A percentile compares a stretch with the other conserved stretches of the same genome.
Conservation (phyloP, 2,329 filamentous ascomycete species). For the Epichloe brachyelytri region DNA sequence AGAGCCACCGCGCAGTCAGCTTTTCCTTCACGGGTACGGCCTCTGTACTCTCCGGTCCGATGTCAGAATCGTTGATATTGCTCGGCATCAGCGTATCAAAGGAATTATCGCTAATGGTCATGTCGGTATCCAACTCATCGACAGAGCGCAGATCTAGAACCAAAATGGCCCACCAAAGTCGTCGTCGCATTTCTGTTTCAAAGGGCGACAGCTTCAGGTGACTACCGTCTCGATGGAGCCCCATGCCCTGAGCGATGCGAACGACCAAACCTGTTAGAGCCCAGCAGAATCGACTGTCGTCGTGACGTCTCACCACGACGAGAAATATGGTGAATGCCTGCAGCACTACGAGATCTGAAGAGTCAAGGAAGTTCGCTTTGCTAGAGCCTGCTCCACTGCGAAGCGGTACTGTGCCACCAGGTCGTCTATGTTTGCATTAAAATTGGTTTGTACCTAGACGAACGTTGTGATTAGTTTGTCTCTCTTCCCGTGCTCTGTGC, state of each 20-base stretch:
- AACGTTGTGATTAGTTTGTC: neutral
- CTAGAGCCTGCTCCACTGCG: conserved; percentile 43
- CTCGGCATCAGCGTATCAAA: conserved; percentile 36
- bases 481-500: neutral
- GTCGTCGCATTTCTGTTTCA: conserved; percentile 46
- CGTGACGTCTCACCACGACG: conserved; percentile 31
- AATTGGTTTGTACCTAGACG: conserved; percentile 22
- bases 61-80: conserved; percentile 38
- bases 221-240: conserved; percentile 43
- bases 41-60: conserved; percentile 32
- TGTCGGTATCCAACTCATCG: conserved; percentile 38
- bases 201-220: conserved; percentile 40
- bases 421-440: conserved; percentile 30
- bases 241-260: conserved; percentile 47
- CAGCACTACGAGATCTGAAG: conserved; percentile 41
- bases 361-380: conserved; percentile 44
- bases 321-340: conserved; percentile 48
- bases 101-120: conserved; percentile 26
- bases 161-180: conserved; percentile 49
- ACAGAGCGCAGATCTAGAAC: conserved; percentile 41
- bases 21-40: conserved; percentile 30
- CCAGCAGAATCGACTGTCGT: conserved; percentile 44
- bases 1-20: conserved; percentile 38
- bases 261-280: conserved; percentile 43
- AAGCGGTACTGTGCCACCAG: conserved; percentile 35